Conservation (phyloP, 495 filamentous ascomycete genomes). For the Margaritispora aquatica region DNA sequence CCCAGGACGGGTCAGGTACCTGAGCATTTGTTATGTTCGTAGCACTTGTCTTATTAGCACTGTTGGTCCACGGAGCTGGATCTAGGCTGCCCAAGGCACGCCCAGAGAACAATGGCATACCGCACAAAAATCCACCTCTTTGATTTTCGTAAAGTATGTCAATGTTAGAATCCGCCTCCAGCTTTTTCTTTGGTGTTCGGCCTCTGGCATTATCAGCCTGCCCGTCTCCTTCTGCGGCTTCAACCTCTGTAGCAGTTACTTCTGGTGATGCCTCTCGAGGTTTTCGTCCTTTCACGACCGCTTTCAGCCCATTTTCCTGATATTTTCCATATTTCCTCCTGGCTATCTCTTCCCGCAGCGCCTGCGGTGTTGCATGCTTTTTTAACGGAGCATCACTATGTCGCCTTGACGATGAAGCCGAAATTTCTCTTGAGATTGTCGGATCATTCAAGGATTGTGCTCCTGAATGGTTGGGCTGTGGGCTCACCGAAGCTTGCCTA, state of each 20-base stretch:
- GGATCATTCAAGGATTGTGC: slow-evolving; percentile 9
- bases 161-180: slow-evolving; percentile 48
- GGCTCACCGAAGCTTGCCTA: not conserved
- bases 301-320: slow-evolving; percentile 41
- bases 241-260: not conserved
- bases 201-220: slow-evolving; percentile 6
- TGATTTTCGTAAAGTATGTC: slow-evolving; percentile 96
- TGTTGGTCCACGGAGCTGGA: slow-evolving; percentile 79
- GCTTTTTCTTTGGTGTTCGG: slow-evolving; percentile 10
- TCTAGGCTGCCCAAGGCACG: slow-evolving; percentile 84
- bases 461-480: not conserved
- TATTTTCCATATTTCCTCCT: slow-evolving; percentile 59
- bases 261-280: slow-evolving; percentile 8
- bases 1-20: slow-evolving; percentile 91
- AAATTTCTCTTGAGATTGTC: slow-evolving; percentile 1
- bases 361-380: slow-evolving; percentile 8
- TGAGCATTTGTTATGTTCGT: slow-evolving; percentile 90
- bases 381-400: slow-evolving; percentile 17
- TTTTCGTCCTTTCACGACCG: slow-evolving; percentile 22
- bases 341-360: slow-evolving; percentile 40
- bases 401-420: slow-evolving; percentile 18
- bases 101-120: slow-evolving; percentile 79
- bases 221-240: slow-evolving; percentile 18
- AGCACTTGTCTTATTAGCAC: slow-evolving; percentile 60
- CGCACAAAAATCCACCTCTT: slow-evolving; percentile 77